These are phyloP conservation scores for Kwoniella shivajii DNA, from an alignment of 1,284 basidiomycete genomes.

Conservation along the genomic window DNA sequence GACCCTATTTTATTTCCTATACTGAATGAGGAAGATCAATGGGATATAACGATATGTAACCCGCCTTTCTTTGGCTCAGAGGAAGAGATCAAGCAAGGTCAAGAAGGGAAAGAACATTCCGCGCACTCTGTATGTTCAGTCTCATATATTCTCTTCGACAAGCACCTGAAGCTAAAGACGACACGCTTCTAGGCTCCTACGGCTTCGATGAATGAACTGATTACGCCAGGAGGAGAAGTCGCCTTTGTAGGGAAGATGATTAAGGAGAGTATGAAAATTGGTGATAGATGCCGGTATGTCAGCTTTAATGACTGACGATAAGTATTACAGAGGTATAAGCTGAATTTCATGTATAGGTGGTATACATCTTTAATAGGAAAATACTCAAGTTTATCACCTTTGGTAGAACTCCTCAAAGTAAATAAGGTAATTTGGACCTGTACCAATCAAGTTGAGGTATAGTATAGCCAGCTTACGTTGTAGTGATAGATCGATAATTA, in stretches of 20 bases:
- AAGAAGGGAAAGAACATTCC: conserved; percentile 63
- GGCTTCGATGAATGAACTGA: conserved; percentile 79
- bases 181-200: conserved; percentile 69
- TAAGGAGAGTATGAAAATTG: conserved; percentile 64
- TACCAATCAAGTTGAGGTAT: not conserved
- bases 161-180: not conserved
- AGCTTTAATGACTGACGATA: not conserved
- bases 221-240: conserved; percentile 81
- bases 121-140: conserved; percentile 65
- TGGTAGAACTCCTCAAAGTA: conserved; percentile 64
- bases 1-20: conserved; percentile 60
- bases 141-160: conserved; percentile 1
- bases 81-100: conserved; percentile 67
- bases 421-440: conserved; percentile 57
- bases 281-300: conserved; percentile 56
- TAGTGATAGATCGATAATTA: conserved; percentile 73
- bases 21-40: conserved; percentile 1
- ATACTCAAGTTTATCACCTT: conserved; percentile 66
- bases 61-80: conserved; percentile 84
- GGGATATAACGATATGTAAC: conserved; percentile 81
- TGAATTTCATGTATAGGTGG: conserved; percentile 62
- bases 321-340: not conserved
- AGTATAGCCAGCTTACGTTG: not conserved
- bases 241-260: conserved; percentile 78
- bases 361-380: conserved; percentile 91